Evolutionary conservation across 1,284 basidiomycete genomes (phyloP), one percentile per base, ranked within the genome.

Genomic region (Sanguinoderma infundibulare): DNA sequence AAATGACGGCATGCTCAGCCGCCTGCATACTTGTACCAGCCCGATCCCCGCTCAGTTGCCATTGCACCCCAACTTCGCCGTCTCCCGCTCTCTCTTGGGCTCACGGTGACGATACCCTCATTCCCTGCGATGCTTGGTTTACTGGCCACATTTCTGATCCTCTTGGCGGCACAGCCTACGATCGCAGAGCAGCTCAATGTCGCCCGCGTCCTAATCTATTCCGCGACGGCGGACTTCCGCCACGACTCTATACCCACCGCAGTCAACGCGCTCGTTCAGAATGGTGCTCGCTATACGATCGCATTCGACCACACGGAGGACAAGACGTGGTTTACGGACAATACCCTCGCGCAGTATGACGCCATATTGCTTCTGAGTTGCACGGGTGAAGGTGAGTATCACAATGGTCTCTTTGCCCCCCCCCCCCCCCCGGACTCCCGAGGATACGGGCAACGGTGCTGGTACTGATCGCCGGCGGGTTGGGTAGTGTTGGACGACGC

Each of bases 171-270:
- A 20, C 46, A 32, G 10, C 14, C 49, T 24, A 24, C 32, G 20
- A 14, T 51, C n/a, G 38, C 56, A 22, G 39, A 53, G 4, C 65
- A 64, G 39, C 22, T 44, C 7, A 63, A 46, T 49, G 56, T 56
- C 34, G 66, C 69, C 7, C 61, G 62, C 47, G 72, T 77, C 15
- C 77, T 87, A n/a, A 80, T 88, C 32, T 87, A 83, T 67, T 83
- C 84, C 5, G 82, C 82, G 6, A 86, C 84, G 0, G 68, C 71
- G 39, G 79, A 78, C 17, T 88, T 81, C 69, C 78, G 89, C 54
- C 92, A 94, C 74, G 91, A 92, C 68, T 91, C 89, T 2, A 94
- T 94, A 60, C 90, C 91, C 0, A 87, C 84, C 2, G 87, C 87
- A 24, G 83, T 87, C 38, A 73, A 81, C 42, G 86, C 87, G 1